These are phyloP conservation scores for Pilaira anomala DNA, from an alignment of 192 early-diverging fungal genomes.

Conservation along the genomic window DNA sequence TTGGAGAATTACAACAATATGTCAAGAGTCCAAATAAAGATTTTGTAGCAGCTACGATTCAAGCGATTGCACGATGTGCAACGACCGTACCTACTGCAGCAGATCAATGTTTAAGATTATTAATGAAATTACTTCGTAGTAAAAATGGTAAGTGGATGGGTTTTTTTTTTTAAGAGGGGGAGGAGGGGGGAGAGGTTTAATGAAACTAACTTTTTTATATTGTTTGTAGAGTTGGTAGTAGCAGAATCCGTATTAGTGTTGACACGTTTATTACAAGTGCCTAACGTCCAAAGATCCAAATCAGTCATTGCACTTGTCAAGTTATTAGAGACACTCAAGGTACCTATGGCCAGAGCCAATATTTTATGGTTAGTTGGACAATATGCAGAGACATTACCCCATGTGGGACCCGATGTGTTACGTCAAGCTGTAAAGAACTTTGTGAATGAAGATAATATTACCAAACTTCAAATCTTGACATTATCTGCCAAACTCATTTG, in stretches of 20 bases:
- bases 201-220: background rate
- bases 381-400: constrained; percentile 61
- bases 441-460: constrained; percentile 49
- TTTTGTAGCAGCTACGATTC: constrained; percentile 63
- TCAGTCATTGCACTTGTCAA: constrained; percentile 59
- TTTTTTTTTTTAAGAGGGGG: constrained; percentile 29
- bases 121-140: constrained; percentile 57
- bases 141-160: constrained; percentile 54
- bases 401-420: constrained; percentile 78
- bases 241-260: constrained; percentile 75
- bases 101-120: constrained; percentile 49
- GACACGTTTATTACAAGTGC: constrained; percentile 62
- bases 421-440: constrained; percentile 67
- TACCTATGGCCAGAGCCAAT: constrained; percentile 74
- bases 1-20: constrained; percentile 79
- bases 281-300: constrained; percentile 41
- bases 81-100: constrained; percentile 53
- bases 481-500: constrained; percentile 71
- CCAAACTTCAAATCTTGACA: constrained; percentile 82
- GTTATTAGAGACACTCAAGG: constrained; percentile 59
- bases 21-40: constrained; percentile 61
- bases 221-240: constrained; percentile 60
- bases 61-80: constrained; percentile 59
- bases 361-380: constrained; percentile 88
- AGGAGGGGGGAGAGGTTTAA: constrained; percentile 12